phyloP scores from a whole-genome alignment of 1,284 basidiomycete species.

The Abortiporus biennis region DNA sequence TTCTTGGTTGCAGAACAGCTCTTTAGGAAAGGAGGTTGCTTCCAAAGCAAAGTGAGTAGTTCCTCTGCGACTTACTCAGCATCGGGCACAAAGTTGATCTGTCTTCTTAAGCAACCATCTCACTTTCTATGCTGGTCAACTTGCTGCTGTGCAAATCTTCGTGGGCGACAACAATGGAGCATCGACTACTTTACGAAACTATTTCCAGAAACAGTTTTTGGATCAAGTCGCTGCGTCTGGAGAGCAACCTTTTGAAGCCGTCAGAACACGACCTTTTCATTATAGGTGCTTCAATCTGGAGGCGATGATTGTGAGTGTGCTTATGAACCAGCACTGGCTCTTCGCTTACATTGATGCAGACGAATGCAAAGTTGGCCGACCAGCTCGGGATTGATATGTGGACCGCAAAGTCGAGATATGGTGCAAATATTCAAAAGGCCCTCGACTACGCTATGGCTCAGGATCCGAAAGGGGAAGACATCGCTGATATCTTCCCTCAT shows the following conservation, averaged over 20 bases:
- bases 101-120: slow-evolving; percentile 48
- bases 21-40: slow-evolving; percentile 41
- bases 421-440: slow-evolving; percentile 50
- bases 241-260: slow-evolving; percentile 30
- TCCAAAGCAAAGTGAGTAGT: slow-evolving; percentile 45
- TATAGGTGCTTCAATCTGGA: slow-evolving; percentile 57
- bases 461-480: slow-evolving; percentile 39
- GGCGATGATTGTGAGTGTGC: slow-evolving; percentile 51
- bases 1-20: slow-evolving; percentile 49
- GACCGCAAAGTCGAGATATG: slow-evolving; percentile 42
- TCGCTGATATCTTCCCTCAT: slow-evolving; percentile 41
- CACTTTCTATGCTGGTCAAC: slow-evolving; percentile 40
- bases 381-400: slow-evolving; percentile 46
- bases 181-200: slow-evolving; percentile 30
- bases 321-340: slow-evolving; percentile 1
- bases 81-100: not conserved
- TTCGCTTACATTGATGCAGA: slow-evolving; percentile 23
- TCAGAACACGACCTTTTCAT: slow-evolving; percentile 19
- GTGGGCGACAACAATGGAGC: slow-evolving; percentile 36
- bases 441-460: slow-evolving; percentile 45
- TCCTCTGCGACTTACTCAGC: not conserved
- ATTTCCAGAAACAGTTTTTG: slow-evolving; percentile 39
- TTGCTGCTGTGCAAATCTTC: slow-evolving; percentile 31
- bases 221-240: slow-evolving; percentile 51
- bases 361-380: slow-evolving; percentile 50